Percentiles rank a stretch among this genome's conserved stretches.
Conservation (phyloP, 179 eudicot genomes). For the Heliamphora ciliata region DNA sequence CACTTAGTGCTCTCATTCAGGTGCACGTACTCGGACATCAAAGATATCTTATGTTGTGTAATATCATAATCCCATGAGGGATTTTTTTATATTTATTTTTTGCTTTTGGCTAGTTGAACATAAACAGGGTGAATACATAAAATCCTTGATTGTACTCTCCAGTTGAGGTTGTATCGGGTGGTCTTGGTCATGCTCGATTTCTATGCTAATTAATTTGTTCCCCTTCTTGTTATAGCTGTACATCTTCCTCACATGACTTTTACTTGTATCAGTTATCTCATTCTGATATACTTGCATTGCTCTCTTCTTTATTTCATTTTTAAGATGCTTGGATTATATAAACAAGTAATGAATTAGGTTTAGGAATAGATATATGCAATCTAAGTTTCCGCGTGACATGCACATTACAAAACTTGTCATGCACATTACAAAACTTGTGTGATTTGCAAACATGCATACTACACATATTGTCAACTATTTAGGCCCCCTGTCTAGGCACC, state of each 20-base stretch:
- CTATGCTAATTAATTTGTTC: background rate
- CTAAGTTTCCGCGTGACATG: background rate
- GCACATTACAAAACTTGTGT: background rate
- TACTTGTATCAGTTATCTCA: background rate
- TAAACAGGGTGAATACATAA: too few species aligned
- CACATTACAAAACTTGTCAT: background rate
- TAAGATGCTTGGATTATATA: background rate
- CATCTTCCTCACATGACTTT: background rate
- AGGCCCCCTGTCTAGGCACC: background rate
- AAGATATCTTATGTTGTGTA: background rate
- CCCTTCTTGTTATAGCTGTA: background rate
- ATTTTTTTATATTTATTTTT: background rate
- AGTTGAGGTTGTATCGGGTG: too few species aligned
- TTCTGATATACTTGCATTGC: too few species aligned
- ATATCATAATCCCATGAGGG: background rate
- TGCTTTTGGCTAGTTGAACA: too few species aligned
- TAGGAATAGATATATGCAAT: background rate
- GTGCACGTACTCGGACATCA: background rate
- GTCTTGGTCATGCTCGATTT: background rate
- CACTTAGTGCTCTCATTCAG: background rate
- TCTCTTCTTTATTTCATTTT: too few species aligned
- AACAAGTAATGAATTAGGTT: background rate
- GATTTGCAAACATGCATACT: background rate
- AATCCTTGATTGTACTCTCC: background rate
- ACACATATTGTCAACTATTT: background rate